Percentiles rank a stretch among this genome's conserved stretches.
Conservation (phyloP, 164 flowering plant genomes). For the Chimonanthus praecox region DNA sequence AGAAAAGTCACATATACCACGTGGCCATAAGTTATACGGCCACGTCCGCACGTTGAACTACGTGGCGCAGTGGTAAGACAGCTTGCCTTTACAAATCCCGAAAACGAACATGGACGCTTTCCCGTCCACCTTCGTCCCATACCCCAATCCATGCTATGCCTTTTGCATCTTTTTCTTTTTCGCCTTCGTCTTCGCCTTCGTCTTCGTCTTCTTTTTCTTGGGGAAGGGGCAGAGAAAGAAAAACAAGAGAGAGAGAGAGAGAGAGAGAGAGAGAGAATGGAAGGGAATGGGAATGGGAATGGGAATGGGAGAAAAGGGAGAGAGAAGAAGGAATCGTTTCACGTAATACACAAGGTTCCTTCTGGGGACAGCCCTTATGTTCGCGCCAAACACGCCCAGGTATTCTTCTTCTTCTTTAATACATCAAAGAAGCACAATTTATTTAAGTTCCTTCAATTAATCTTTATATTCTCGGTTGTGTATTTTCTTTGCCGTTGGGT, state of each 20-base stretch:
- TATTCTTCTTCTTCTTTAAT: conserved; percentile 9
- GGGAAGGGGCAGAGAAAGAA: neutral
- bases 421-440: neutral
- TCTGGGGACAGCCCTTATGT: conserved; percentile 80
- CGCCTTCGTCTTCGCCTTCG: too few species aligned
- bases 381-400: conserved; percentile 86
- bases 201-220: neutral
- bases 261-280: neutral
- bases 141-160: neutral
- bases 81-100: neutral
- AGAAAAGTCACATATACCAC: neutral
- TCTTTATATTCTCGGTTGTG: neutral
- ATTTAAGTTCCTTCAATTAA: neutral
- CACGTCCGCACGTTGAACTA: neutral
- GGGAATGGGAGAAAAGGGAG: neutral
- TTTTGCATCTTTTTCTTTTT: neutral
- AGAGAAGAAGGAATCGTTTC: conserved; percentile 34
- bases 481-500: too few species aligned
- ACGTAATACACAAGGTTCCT: conserved; percentile 75
- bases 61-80: neutral
- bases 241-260: neutral
- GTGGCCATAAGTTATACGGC: neutral
- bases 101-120: conserved; percentile 4
- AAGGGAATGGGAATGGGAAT: neutral
- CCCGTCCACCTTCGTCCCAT: conserved; percentile 2